Base-by-base conservation (phyloP, 176 grass and related monocot species). In the Saccharum spontaneum region DNA sequence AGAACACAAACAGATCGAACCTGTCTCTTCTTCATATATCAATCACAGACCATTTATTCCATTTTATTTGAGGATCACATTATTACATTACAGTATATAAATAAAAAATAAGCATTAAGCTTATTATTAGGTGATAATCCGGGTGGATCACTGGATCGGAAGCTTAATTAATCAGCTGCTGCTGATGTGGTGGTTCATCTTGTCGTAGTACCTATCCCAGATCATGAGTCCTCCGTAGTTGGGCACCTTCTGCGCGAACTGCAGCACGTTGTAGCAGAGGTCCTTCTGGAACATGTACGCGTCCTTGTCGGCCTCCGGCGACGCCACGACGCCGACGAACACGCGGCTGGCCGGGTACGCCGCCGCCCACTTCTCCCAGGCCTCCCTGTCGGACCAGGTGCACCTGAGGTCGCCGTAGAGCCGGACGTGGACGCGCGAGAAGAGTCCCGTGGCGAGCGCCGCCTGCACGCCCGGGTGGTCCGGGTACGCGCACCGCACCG, bases 161-260 rank as follows among this genome's bases (percentile, higher is more conserved):
- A 46, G 45, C 11, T 3, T 13, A 44, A 11, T 11, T 44, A 13
- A 45, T 50, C 18, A 73, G 71, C 71, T 45, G 43, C 7, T 50
- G 73, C 46, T 50, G 6, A 44, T 12, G 65, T 69, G 69, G 45
- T 39, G 22, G 11, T 33, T 69, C 4, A 6, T 37, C 82, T 84
- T 75, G 59, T 84, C 71, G 2, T 75, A 84, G 59, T 75, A 84
- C 71, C 82, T 66, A 20, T 84, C n/a, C 82, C 82, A 84, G 1
- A 84, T 5, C 82, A 84, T 75, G 20, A 75, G 1, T 0, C 82
- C 82, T 1, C 82, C 82, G 16, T 65, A 75, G 20, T 66, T 75
- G 1, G 26, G 40, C 59, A 5, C 12, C 71, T 84, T 49, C 41
- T 75, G 2, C 4, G 39, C 37, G 11, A 37, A 65, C 71, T 17